Base-by-base conservation (phyloP, 2,329 filamentous ascomycete species). In the Penicillium sp. region DNA sequence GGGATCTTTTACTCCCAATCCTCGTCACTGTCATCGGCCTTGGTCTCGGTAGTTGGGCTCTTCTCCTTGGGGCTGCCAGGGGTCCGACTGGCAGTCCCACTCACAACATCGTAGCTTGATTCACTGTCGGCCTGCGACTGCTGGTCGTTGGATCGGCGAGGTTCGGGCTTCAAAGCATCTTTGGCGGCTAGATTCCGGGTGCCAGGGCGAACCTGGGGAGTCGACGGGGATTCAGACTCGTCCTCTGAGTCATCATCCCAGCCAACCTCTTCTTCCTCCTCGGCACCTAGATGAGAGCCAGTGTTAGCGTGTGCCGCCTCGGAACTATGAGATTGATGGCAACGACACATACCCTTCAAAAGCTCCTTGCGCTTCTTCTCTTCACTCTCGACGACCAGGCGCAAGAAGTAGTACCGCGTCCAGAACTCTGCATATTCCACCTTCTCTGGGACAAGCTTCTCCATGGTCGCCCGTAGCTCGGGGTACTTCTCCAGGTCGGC, bases 101-200 rank as follows among this genome's bases (percentile, higher is more conserved):
- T 93, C 47, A 99, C 92, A 36, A 99, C 84, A 74, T 99, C 95
- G 75, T 99, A 99, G 78, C 92, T 96, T 18, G 91, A 91, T 69
- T 99, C 95, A 73, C 94, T 97, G 69, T 95, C 95, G 7, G 92
- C 87, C 66, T 95, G 90, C 27, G 91, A 96, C 74, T 94, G 92
- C 74, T 92, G 89, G 70, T 96, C 92, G 69, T 96, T 89, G 27
- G 92, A 96, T 40, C 80, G 78, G 55, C 91, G 88, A 18, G 87
- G 80, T 67, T 90, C 86, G 27, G 87, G 83, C 75, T 91, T 91
- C 50, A 86, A 79, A 70, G 75, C 63, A 73, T 81, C 73, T 37
- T 76, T 72, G 65, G 50, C 65, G 44, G n/a, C 59, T 55, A 14
- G 58, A 55, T 68, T 62, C 47, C 66, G 58, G 73, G 75, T 62